Conservation (phyloP, 1,284 basidiomycete genomes). For the Malassezia brasiliensis region DNA sequence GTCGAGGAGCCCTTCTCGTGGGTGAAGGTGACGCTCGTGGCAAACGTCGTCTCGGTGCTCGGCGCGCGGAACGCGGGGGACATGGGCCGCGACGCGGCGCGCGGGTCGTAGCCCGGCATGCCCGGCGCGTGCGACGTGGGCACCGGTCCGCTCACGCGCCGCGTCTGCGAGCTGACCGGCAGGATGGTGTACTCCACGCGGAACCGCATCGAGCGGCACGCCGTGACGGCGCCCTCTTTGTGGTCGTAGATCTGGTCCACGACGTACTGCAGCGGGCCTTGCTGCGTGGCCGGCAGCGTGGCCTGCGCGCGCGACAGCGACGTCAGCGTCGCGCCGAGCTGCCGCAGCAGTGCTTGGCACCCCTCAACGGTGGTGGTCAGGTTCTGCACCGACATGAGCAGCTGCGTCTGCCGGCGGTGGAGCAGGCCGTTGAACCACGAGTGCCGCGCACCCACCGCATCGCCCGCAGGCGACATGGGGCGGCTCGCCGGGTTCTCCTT, state of each 20-base stretch:
- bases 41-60: constrained; percentile 19
- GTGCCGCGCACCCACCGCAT: constrained; percentile 52
- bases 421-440: constrained; percentile 84
- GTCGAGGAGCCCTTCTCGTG: constrained; percentile 80
- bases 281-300: constrained; percentile 20
- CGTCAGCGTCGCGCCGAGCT: constrained; percentile 14
- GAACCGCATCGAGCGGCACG: constrained; percentile 40
- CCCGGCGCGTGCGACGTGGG: constrained; percentile 2
- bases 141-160: background rate
- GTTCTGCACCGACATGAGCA: constrained; percentile 51
- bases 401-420: constrained; percentile 62
- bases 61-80: constrained; percentile 19
- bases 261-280: constrained; percentile 31
- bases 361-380: constrained; percentile 59
- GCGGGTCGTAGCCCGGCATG: constrained; percentile 15
- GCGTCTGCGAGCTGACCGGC: constrained; percentile 28
- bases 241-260: constrained; percentile 32
- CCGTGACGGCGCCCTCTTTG: constrained; percentile 22
- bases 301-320: constrained; percentile 4
- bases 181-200: constrained; percentile 42
- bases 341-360: constrained; percentile 59
- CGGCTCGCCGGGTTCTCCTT: background rate
- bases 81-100: constrained; percentile 13
- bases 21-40: constrained; percentile 61
- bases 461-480: constrained; percentile 4